Evolutionary conservation across 257 asterid genomes (phyloP), one percentile per base, ranked within the genome.

Genomic region (Rehmannia glutinosa): DNA sequence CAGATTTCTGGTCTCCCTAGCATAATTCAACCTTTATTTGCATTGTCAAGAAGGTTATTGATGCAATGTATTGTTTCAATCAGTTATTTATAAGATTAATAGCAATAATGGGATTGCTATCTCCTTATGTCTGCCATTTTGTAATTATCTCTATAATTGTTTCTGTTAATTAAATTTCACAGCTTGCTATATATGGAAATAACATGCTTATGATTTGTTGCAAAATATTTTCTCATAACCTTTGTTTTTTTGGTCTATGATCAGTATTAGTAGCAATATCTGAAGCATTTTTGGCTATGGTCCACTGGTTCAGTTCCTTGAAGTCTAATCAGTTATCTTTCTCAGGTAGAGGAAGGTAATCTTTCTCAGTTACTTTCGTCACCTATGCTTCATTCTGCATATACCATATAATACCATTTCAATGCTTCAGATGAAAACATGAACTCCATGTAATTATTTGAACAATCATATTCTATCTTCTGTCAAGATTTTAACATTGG

Each of bases 271-370:
- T n/a, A 11, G 33, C 23, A 27, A 2, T 51, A 19, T 66, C 30
- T 42, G 10, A n/a, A 45, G 19, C 36, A 27, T 16, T 68, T 51
- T 65, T 23, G 12, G 57, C 71, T 55, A 36, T 21, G 16, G 27
- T 66, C 64, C 39, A 49, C 62, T 45, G 46, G 27, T 46, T 69
- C n/a, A 45, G 75, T 53, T 64, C 50, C 57, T 57, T 25, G n/a
- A 42, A 35, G 57, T 39, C 55, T 59, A 46, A 64, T 61, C 49
- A 28, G 62, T 56, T 63, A 51, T 50, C 19, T 57, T 75, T 83
- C 64, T 62, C 88, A 87, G 95, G 85, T 81, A 73, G 94, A 87
- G 64, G 70, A 89, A 12, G 68, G 87, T 57, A 79, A 80, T 75
- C 80, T 92, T 39, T 23, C 21, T 28, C 50, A 17, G 47, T 32